Evolutionary conservation across 2,329 filamentous ascomycete genomes (phyloP), one percentile per base, ranked within the genome.

Genomic region (Ceratocystis ficicola): DNA sequence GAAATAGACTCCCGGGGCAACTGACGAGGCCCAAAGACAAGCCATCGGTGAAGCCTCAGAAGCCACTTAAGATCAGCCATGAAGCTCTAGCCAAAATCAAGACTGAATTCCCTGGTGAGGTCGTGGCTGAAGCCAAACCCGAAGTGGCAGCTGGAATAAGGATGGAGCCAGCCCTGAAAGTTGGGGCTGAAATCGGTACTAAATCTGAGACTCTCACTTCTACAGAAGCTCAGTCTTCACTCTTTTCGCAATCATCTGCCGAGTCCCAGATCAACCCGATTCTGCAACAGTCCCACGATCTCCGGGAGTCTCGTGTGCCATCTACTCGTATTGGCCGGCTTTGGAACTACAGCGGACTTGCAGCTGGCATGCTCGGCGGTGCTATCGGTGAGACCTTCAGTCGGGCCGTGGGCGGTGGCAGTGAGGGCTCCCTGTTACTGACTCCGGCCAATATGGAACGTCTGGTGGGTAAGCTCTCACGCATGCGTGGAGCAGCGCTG

Each of bases 401-500:
- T 72, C 84, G 93, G 68, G 86, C 86, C 1, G 86, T 92, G 44
- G 89, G 90, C 5, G 83, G 86, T 65, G 79, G 83, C 65, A 80
- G 81, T 20, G 76, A 78, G 3, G 74, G 81, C 68, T 96, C 92
- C 1, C 79, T 96, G 7, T 85, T 99, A 77, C 83, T 99, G 66
- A 97, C 89, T 74, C 83, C 90, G 5, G 86, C 81, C 8, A 99
- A 99, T 72, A 91, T 97, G 83, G 92, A 97, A 73, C 84, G 95
- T 61, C 81, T 99, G 7, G 94, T 99, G 1, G 81, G 90, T 4
- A 96, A 95, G 75, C 81, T 99, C 2, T 97, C 93, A 2, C 88
- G 89, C 25, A 99, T 99, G 94, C 85, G 94, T 72, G 94, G 94
- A 46, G 95, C 94, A 5, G 94, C 94, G n/a, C 79, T 99, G 52